These are phyloP conservation scores for Penicillium lagena DNA, from an alignment of 495 filamentous ascomycete genomes.

Conservation along the genomic window DNA sequence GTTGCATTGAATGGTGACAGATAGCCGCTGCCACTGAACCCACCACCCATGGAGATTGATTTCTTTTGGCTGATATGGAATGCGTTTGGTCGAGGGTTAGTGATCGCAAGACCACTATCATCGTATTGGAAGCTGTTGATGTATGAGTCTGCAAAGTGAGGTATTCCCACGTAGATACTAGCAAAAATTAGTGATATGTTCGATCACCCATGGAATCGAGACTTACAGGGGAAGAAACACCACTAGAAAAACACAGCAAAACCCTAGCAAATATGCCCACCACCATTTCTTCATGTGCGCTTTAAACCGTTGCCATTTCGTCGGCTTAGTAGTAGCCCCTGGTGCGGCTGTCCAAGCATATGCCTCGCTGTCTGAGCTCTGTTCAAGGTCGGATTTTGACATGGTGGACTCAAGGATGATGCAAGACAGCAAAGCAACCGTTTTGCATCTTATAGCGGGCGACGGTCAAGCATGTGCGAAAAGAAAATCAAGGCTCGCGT, in stretches of 20 bases:
- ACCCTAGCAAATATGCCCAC: conserved; percentile 21
- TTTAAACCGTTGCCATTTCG: conserved; percentile 17
- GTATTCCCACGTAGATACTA: conserved; percentile 24
- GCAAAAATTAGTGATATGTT: neutral
- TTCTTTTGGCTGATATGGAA: conserved; percentile 18
- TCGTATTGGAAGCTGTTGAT: conserved; percentile 23
- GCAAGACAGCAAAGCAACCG: neutral
- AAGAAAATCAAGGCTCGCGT: no score
- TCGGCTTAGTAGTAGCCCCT: conserved; percentile 8
- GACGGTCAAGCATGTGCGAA: no score
- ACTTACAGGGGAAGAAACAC: conserved; percentile 20
- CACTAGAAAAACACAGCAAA: conserved; percentile 15
- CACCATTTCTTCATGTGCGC: conserved; percentile 26
- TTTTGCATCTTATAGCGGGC: neutral
- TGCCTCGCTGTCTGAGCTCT: conserved; percentile 10
- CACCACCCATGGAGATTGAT: conserved; percentile 12
- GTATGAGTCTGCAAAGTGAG: conserved; percentile 20
- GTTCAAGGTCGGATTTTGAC: conserved; percentile 17
- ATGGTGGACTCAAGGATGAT: conserved; percentile 3
- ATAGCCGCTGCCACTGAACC: conserved; percentile 21
- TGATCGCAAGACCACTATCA: conserved; percentile 15
- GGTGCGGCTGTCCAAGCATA: neutral
- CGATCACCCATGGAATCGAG: neutral
- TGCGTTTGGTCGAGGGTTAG: conserved; percentile 13
- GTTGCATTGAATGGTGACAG: conserved; percentile 21